phyloP scores from a whole-genome alignment of 1,284 basidiomycete species.

The Rhodofomes roseus region DNA sequence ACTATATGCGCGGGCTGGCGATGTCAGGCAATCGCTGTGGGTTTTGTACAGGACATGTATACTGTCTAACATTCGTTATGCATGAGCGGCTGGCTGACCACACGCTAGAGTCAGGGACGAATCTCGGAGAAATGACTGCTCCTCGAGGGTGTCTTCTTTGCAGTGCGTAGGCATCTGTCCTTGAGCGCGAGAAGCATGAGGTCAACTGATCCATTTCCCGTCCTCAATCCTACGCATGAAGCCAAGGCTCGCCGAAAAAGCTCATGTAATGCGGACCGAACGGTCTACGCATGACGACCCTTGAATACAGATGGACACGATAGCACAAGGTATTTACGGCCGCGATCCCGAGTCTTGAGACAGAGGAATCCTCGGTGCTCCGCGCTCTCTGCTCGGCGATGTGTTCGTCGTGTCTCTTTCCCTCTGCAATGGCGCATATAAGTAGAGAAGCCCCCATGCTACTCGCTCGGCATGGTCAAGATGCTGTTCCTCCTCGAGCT shows the following conservation, averaged over 20 bases:
- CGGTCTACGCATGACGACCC: not conserved
- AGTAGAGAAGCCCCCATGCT: not conserved
- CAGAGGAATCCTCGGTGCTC: conserved; percentile 2
- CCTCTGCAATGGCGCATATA: not conserved
- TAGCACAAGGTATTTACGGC: not conserved
- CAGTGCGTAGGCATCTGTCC: not conserved
- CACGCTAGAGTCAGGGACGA: not conserved
- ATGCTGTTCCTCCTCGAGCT: not conserved
- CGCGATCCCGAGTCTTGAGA: not conserved
- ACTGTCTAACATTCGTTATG: no score
- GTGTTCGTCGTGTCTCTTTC: not conserved
- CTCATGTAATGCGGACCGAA: not conserved
- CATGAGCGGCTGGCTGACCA: not conserved
- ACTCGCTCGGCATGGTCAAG: not conserved
- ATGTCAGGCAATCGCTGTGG: not conserved
- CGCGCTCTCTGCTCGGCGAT: not conserved
- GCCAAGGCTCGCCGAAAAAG: not conserved
- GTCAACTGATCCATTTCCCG: not conserved
- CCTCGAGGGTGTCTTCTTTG: not conserved
- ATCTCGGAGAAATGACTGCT: not conserved
- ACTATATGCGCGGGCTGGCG: not conserved
- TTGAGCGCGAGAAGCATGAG: not conserved
- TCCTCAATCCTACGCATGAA: not conserved
- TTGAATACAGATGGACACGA: conserved; percentile 2
- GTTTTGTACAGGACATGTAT: no score